Evolutionary conservation across 2,329 filamentous ascomycete species (phyloP), one percentile per base, ranked within the genome.

Genomic region (Cordyceps militaris): DNA sequence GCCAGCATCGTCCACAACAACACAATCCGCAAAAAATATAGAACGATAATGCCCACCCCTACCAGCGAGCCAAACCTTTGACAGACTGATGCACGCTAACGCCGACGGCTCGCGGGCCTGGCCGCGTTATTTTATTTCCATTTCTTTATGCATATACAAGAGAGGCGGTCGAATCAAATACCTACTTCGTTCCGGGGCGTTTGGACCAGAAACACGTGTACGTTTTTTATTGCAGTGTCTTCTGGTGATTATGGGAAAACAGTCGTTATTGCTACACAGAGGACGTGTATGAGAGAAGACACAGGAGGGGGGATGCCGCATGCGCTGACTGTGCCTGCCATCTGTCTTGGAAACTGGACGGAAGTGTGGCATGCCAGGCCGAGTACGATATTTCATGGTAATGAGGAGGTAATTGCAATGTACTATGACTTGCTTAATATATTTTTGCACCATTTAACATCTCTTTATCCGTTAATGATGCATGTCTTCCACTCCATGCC

Each of bases 381-480:
- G 8, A 38, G 13, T 38, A 16, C 14, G 34, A 38, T 43, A 21
- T 24, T 43, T 43, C 21, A 34, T n/a, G 26, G 13, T 44, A 57
- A 56, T 48, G 55, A 57, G 55, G 55, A 56, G 46, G 36, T 57
- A 57, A 51, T 57, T 43, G 55, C 46, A 38, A 44, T 51, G 55
- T 56, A 49, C 21, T 42, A 40, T 40, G 43, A 47, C 21, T 38
- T 55, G 16, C 13, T 55, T 56, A 28, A 47, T 56, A 55, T 42
- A 46, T 23, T 42, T 36, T 19, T 30, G 16, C 49, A 51, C 30
- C 26, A 51, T 30, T 48, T 32, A 23, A 13, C 28, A 6, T 32
- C 28, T 32, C 28, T 32, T n/a, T n/a, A n/a, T n/a, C n/a, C 28
- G 28, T 10, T 5, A 10, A 32, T 32, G 28, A 32, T 32, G 28